These are phyloP conservation scores for Gleditsia sinensis DNA, from an alignment of 306 rosid species.

Conservation along the genomic window DNA sequence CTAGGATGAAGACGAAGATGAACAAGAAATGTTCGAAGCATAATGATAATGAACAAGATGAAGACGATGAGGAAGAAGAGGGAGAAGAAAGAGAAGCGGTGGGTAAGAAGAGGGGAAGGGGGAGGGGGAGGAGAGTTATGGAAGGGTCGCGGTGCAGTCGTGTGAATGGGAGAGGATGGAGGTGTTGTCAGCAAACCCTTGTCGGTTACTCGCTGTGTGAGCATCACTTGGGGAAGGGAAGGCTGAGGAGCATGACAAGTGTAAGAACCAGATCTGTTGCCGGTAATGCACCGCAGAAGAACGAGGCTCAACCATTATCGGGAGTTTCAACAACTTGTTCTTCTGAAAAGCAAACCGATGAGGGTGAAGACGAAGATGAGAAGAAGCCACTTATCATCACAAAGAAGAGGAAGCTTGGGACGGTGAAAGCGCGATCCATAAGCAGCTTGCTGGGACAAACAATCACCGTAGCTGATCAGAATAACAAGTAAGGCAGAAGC, in stretches of 20 bases:
- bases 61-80: constrained; percentile 1
- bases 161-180: constrained; percentile 98
- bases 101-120: constrained; percentile 44
- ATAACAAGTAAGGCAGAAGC: constrained; percentile 36
- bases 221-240: constrained; percentile 94
- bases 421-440: constrained; percentile 85
- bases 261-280: constrained; percentile 60
- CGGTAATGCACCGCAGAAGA: constrained; percentile 12
- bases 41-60: constrained; percentile 14
- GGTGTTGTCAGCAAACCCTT: constrained; percentile 90
- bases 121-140: constrained; percentile 61
- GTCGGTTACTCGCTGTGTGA: constrained; percentile 97
- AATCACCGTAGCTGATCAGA: constrained; percentile 14
- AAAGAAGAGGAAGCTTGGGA: constrained; percentile 62
- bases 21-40: constrained; percentile 44
- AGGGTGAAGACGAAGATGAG: background rate
- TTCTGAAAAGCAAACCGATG: constrained; percentile 18
- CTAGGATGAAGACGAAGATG: constrained; percentile 43
- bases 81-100: background rate
- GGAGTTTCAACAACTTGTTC: constrained; percentile 24
- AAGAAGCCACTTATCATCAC: constrained; percentile 32
- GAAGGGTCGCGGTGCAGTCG: constrained; percentile 99
- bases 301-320: background rate
- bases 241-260: constrained; percentile 84
- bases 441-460: constrained; percentile 90